Conservation (phyloP, 2,329 filamentous ascomycete genomes). For the Penicillium nordicum region DNA sequence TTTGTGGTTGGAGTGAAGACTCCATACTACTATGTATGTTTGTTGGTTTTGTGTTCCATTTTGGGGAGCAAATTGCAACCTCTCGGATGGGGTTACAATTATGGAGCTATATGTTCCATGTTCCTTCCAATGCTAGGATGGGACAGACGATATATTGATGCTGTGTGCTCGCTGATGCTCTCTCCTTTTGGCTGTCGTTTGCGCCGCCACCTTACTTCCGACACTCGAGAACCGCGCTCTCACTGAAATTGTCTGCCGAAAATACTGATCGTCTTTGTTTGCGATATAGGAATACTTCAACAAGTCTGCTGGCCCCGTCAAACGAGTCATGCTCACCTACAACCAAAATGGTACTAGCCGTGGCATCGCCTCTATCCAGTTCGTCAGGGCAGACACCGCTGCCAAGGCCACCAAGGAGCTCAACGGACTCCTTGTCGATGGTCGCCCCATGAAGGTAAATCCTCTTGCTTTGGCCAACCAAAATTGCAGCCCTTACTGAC, state of each 20-base stretch:
- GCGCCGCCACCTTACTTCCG: constrained; percentile 25
- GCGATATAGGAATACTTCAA: constrained; percentile 89
- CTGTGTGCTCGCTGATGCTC: constrained; percentile 61
- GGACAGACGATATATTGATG: constrained; percentile 35
- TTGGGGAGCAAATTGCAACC: not conserved
- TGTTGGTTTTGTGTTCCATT: constrained; percentile 4
- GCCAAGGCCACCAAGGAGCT: constrained; percentile 77
- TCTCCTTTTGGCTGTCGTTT: constrained; percentile 28
- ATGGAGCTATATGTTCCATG: not conserved
- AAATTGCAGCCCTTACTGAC: constrained; percentile 13
- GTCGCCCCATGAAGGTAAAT: constrained; percentile 80
- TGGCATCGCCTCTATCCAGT: constrained; percentile 86
- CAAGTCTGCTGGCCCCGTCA: constrained; percentile 83
- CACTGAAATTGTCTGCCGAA: constrained; percentile 26
- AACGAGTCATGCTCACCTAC: constrained; percentile 87
- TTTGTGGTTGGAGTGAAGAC: constrained; percentile 3
- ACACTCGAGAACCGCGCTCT: constrained; percentile 22
- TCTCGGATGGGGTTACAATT: not conserved
- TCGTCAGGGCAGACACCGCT: constrained; percentile 75
- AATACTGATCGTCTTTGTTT: constrained; percentile 47
- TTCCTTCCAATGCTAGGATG: not conserved
- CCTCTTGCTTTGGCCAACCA: constrained; percentile 1
- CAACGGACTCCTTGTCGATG: constrained; percentile 88
- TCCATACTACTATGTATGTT: not conserved
- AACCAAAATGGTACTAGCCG: constrained; percentile 88